phyloP scores from a whole-genome alignment of 2,329 filamentous ascomycete species.

The Dactylellina sp. region DNA sequence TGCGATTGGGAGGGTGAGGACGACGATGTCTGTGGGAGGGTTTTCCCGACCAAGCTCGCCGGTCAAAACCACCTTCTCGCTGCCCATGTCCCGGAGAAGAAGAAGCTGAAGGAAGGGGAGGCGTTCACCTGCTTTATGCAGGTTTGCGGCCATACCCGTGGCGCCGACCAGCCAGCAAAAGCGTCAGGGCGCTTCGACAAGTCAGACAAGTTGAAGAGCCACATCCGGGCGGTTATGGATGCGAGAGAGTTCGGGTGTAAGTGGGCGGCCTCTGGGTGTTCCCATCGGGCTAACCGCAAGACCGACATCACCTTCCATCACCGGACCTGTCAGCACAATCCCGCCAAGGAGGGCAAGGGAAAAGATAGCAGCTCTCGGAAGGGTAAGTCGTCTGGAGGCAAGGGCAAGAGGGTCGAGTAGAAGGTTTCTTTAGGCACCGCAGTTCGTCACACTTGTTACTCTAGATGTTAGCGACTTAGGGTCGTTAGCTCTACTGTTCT shows the following conservation, averaged over 20 bases:
- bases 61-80: slow-evolving; percentile 21
- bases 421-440: slow-evolving; percentile 10
- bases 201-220: slow-evolving; percentile 30
- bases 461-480: slow-evolving; percentile 6
- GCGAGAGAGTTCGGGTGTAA: slow-evolving; percentile 18
- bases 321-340: slow-evolving; percentile 9
- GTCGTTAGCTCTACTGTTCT: slow-evolving; percentile 1
- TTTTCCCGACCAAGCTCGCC: slow-evolving; percentile 11
- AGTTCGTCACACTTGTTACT: slow-evolving; percentile 9
- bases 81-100: slow-evolving; percentile 20
- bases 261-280: slow-evolving; percentile 5
- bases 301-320: slow-evolving; percentile 33
- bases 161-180: neutral
- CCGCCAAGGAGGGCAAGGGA: neutral
- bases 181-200: slow-evolving; percentile 27
- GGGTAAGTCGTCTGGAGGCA: slow-evolving; percentile 8
- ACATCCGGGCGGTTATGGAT: slow-evolving; percentile 27
- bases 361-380: neutral
- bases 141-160: slow-evolving; percentile 2
- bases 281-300: slow-evolving; percentile 21
- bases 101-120: neutral
- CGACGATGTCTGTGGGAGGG: slow-evolving; percentile 13
- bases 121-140: slow-evolving; percentile 4
- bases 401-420: slow-evolving; percentile 21
- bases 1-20: slow-evolving; percentile 21